Evolutionary conservation across 352 stramenopile genomes (phyloP).

Genomic region (Pythium catenulatum): DNA sequence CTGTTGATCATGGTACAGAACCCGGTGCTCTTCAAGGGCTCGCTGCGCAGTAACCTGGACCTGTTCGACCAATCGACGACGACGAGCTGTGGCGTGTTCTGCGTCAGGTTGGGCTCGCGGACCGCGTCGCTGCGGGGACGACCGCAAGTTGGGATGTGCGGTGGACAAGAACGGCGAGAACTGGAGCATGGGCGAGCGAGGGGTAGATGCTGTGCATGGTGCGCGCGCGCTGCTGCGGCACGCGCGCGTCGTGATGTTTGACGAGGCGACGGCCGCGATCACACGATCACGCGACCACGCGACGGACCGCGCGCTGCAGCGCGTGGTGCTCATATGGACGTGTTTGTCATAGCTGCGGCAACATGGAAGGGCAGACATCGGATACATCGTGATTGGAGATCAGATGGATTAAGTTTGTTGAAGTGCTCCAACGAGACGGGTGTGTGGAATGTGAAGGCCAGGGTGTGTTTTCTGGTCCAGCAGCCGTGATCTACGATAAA

Average conservation of each 20-base stretch:
- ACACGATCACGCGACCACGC: too few species aligned
- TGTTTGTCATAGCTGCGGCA: too few species aligned
- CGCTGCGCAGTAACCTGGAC: slow-evolving; percentile 94
- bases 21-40: slow-evolving; percentile 95
- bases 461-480: too few species aligned
- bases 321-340: slow-evolving; percentile 80
- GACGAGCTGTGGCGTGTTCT: slow-evolving; percentile 75
- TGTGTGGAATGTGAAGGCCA: too few species aligned
- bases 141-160: slow-evolving; percentile 75
- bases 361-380: too few species aligned
- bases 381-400: too few species aligned
- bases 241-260: slow-evolving; percentile 82
- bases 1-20: slow-evolving; percentile 97
- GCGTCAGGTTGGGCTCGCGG: slow-evolving; percentile 68
- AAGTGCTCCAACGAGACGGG: too few species aligned
- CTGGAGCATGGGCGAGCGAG: slow-evolving; percentile 86
- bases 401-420: too few species aligned
- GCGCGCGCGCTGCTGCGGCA: slow-evolving; percentile 83
- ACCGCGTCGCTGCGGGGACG: slow-evolving; percentile 72
- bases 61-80: slow-evolving; percentile 90
- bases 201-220: slow-evolving; percentile 37
- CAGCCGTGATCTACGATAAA: too few species aligned
- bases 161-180: slow-evolving; percentile 97
- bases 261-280: slow-evolving; percentile 84
- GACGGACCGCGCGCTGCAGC: slow-evolving; percentile 79